A percentile compares a stretch with the other conserved stretches of the same genome.
phyloP scores from a whole-genome alignment of 208 protist genomes.

The Crithidia expoeki region DNA sequence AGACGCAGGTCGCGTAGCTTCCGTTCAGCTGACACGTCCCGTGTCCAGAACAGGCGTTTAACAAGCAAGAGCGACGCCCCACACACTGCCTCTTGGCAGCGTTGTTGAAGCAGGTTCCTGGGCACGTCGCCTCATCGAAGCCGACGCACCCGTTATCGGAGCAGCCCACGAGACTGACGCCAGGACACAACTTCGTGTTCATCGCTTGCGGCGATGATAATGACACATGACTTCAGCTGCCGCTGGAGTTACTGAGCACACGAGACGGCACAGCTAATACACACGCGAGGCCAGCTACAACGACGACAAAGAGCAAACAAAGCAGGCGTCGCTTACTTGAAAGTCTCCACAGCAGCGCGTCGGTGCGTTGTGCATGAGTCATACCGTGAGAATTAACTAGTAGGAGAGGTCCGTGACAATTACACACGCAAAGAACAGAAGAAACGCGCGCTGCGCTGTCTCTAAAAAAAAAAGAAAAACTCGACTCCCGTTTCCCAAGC shows the following conservation, averaged over 20 bases:
- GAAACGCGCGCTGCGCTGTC: too few relatives aligned
- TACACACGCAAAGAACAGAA: too few relatives aligned
- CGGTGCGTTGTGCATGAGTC: too few relatives aligned
- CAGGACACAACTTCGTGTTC: slow-evolving; percentile 24
- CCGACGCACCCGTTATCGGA: slow-evolving; percentile 28
- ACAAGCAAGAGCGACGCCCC: slow-evolving; percentile 21
- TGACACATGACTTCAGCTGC: background rate
- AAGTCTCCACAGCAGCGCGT: too few relatives aligned
- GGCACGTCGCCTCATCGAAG: slow-evolving; percentile 13
- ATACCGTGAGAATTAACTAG: too few relatives aligned
- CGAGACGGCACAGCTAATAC: background rate
- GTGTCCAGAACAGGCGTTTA: slow-evolving; percentile 35
- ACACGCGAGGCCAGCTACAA: background rate
- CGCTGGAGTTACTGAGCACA: background rate
- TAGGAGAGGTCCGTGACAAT: too few relatives aligned
- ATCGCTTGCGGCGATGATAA: background rate
- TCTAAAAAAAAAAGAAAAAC: too few relatives aligned
- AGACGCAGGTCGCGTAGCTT: background rate
- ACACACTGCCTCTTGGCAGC: slow-evolving; percentile 18
- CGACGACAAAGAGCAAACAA: too few relatives aligned
- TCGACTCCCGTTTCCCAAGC: too few relatives aligned
- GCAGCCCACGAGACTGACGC: slow-evolving; percentile 18
- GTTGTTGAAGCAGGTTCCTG: slow-evolving; percentile 23
- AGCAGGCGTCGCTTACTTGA: too few relatives aligned
- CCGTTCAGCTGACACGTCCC: slow-evolving; percentile 32